Percentiles rank a stretch among this genome's conserved stretches.
These are phyloP conservation scores for Bruguiera hainesii DNA, from an alignment of 441 rosid species.

Conservation along the genomic window DNA sequence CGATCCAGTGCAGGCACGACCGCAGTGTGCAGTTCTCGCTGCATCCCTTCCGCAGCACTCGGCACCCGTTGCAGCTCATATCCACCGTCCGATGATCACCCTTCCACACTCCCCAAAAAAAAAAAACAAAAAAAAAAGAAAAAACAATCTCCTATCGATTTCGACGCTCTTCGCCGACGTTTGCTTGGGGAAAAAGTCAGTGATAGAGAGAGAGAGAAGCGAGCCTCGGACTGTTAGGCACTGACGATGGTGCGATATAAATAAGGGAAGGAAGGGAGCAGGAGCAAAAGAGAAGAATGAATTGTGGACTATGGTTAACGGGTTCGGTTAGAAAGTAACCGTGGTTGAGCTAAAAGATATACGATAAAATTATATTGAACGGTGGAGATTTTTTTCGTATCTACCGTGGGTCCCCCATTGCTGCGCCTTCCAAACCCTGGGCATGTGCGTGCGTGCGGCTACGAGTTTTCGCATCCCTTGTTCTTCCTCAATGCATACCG, in stretches of 20 bases:
- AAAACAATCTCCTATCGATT: not conserved
- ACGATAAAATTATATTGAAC: constrained; percentile 8
- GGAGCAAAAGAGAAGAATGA: not conserved
- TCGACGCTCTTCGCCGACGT: not conserved
- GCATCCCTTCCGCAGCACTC: constrained; percentile 64
- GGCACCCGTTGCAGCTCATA: constrained; percentile 71
- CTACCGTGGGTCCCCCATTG: constrained; percentile 5
- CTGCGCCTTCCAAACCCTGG: constrained; percentile 49
- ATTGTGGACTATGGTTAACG: not conserved
- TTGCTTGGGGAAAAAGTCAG: constrained; percentile 17
- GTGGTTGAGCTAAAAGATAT: constrained; percentile 28
- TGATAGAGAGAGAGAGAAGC: not conserved
- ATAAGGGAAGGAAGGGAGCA: not conserved
- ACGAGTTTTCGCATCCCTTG: constrained; percentile 58
- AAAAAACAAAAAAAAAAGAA: not conserved
- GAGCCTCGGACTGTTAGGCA: not conserved
- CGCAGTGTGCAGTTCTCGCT: constrained; percentile 43
- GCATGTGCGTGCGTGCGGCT: constrained; percentile 61
- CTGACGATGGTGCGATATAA: not conserved
- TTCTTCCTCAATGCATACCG: constrained; percentile 20
- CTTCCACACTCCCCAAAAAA: not conserved
- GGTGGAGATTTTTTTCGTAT: constrained; percentile 26
- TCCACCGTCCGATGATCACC: constrained; percentile 14
- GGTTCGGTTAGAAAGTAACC: constrained; percentile 15
- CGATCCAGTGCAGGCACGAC: constrained; percentile 55